These are phyloP conservation scores for Alternaria gansuensis DNA, from an alignment of 2,329 filamentous ascomycete species.

Conservation along the genomic window DNA sequence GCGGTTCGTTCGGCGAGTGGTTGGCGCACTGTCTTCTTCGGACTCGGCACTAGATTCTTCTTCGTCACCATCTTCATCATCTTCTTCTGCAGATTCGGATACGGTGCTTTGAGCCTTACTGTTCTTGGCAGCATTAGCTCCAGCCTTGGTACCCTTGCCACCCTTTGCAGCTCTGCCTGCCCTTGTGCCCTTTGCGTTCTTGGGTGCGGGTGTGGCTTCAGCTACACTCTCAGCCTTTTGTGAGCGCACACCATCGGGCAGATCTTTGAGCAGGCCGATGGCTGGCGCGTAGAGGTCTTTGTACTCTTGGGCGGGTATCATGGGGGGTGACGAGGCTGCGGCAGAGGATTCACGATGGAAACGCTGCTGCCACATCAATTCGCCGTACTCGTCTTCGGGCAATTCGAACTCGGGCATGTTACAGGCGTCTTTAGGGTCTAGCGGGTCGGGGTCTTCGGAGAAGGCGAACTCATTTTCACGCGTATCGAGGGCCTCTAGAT, in stretches of 20 bases:
- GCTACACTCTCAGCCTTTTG: conserved; percentile 42
- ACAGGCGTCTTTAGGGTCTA: conserved; percentile 49
- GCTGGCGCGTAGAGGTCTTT: conserved; percentile 45
- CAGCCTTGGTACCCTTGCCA: conserved; percentile 37
- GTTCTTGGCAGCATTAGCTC: conserved; percentile 36
- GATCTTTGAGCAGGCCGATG: conserved; percentile 46
- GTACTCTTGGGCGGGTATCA: conserved; percentile 45
- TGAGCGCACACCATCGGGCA: conserved; percentile 39
- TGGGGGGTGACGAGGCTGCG: conserved; percentile 42
- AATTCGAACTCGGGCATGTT: conserved; percentile 54
- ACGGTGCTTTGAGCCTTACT: conserved; percentile 45
- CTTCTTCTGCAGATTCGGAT: conserved; percentile 53
- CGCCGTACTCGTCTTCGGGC: conserved; percentile 56
- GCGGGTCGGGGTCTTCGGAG: conserved; percentile 65
- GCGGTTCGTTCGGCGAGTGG: conserved; percentile 46
- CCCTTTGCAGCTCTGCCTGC: conserved; percentile 37
- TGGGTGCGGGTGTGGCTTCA: conserved; percentile 44
- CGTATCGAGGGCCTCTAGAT: conserved; percentile 85
- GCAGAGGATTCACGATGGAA: conserved; percentile 43
- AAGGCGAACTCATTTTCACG: conserved; percentile 71
- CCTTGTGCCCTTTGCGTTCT: conserved; percentile 41
- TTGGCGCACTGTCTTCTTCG: conserved; percentile 46
- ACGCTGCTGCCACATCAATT: conserved; percentile 56
- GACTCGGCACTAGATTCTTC: conserved; percentile 46
- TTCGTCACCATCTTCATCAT: conserved; percentile 48